Evolutionary conservation across 805 yeast genomes (phyloP), one percentile per base, ranked within the genome.

Genomic region (Cyberlindnera samutprakarnensis): DNA sequence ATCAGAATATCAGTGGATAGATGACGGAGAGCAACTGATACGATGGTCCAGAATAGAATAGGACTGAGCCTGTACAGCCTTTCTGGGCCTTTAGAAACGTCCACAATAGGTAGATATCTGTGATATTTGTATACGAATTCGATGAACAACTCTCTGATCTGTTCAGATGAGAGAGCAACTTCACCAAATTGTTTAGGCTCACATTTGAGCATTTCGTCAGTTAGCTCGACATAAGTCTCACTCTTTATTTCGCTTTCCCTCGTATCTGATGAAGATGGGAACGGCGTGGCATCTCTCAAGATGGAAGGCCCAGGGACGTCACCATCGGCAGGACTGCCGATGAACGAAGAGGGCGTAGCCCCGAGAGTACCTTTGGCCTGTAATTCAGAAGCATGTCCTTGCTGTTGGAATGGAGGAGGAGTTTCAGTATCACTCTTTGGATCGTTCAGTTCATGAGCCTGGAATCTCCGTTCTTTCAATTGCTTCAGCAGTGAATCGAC

Each of bases 41-140:
- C 78, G 12, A 90, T 78, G 1, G 90, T 88, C 98, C 98, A 90
- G 50, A 90, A 90, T 14, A 90, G 61, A 3, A 90, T 79, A 0
- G 96, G 96, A 36, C 96, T 86, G 13, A 83, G 64, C 36, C 74
- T 58, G 53, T 82, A 84, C 7, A 88, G 69, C 28, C 75, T 62
- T 45, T 87, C 96, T 1, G 95, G 92, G 8, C 96, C 95, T 39
- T 71, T 72, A 6, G 63, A 42, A 3, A 90, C 70, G 51, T 90
- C 95, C 3, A 90, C 92, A 1, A 90, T 82, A 0, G 97, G 97
- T 29, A 92, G 53, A 31, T 82, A 76, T 1, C 85, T 82, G 54
- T 90, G 96, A 50, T 92, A 90, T 38, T 73, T 65, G n/a, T 64
- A 59, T 4, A 77, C 79, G 52, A 76, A 90, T 52, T 85, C 95